A percentile compares a stretch with the other conserved stretches of the same genome.
These are phyloP conservation scores for Amanita brunnescens DNA, from an alignment of 768 basidiomycete species.

Conservation along the genomic window DNA sequence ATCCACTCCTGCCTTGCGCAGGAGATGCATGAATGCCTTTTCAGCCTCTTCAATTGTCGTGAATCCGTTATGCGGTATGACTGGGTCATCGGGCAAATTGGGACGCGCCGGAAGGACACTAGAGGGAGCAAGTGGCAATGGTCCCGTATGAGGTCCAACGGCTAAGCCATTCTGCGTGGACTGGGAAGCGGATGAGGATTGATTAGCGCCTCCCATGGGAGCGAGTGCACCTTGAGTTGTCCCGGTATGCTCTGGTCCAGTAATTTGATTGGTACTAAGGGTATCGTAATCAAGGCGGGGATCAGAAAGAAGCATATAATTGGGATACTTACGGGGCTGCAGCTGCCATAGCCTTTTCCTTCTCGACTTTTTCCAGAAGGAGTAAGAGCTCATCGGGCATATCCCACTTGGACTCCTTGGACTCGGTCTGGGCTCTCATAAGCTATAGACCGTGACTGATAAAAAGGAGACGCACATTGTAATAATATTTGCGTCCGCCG, in stretches of 20 bases:
- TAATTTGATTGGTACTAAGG: slow-evolving; percentile 19
- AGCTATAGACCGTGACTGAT: not conserved
- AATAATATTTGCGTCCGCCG: slow-evolving; percentile 85
- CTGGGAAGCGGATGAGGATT: slow-evolving; percentile 42
- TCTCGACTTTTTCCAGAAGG: slow-evolving; percentile 80
- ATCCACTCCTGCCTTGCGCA: slow-evolving; percentile 86
- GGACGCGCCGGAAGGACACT: slow-evolving; percentile 65
- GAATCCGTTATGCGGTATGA: slow-evolving; percentile 88
- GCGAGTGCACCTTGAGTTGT: slow-evolving; percentile 46
- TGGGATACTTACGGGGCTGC: slow-evolving; percentile 14
- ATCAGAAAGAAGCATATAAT: not conserved
- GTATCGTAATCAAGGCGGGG: slow-evolving; percentile 10
- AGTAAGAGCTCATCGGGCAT: slow-evolving; percentile 88
- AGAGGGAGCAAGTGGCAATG: slow-evolving; percentile 49
- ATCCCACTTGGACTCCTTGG: slow-evolving; percentile 96
- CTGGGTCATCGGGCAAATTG: slow-evolving; percentile 77
- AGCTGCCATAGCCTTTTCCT: slow-evolving; percentile 42
- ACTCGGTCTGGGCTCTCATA: slow-evolving; percentile 47
- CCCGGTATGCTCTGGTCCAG: slow-evolving; percentile 34
- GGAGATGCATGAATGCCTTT: slow-evolving; percentile 85
- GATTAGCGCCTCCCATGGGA: slow-evolving; percentile 42
- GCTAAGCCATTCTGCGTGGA: slow-evolving; percentile 41
- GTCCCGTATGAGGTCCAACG: slow-evolving; percentile 43
- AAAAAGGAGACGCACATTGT: slow-evolving; percentile 49
- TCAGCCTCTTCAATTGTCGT: slow-evolving; percentile 83